Evolutionary conservation across 2,329 filamentous ascomycete genomes (phyloP), one percentile per base, ranked within the genome.

Genomic region (Arachnomyces sp.): DNA sequence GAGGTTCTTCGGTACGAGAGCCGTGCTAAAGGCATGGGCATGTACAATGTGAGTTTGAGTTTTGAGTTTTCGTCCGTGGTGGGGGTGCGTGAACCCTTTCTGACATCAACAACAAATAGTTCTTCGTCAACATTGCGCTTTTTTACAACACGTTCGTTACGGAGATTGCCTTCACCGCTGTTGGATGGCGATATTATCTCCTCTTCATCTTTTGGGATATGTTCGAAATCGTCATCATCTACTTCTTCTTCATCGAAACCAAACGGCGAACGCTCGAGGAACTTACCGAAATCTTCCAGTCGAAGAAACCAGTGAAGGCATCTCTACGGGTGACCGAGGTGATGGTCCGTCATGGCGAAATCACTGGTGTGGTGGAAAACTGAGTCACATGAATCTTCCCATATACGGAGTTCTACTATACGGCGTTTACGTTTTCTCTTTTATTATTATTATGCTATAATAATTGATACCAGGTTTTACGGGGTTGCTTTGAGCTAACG

Each of bases 171-270:
- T 61, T 77, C 36, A 58, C 68, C 28, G 62, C 66, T 34, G 74
- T 75, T 38, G 67, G 65, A 1, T 78, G 72, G 73, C 68, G 68
- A 47, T 74, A 72, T 1, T 77, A 77, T 51, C 74, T 78, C 40
- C 50, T 66, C 16, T 76, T 75, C 50, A 54, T 62, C 33, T 55
- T 52, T 34, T 62, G 57, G 60, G 53, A 55, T 29, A 39, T 56
- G 2, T 45, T 59, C 21, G 56, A 63, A 38, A 46, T 55, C 6
- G 28, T 50, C 7, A 40, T 61, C 2, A 65, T 74, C 2, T 76
- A 67, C 52, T 66, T 75, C 45, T 59, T 74, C 8, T 67, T 72
- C n/a, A 69, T 70, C 0, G 71, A 74, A 52, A 74, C 70, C 5
- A 69, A 68, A 50, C 65, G 67, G 34, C 63, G 71, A 38, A 73